These are phyloP conservation scores for Sanghuangporus baumii DNA, from an alignment of 1,284 basidiomycete genomes.

Conservation along the genomic window DNA sequence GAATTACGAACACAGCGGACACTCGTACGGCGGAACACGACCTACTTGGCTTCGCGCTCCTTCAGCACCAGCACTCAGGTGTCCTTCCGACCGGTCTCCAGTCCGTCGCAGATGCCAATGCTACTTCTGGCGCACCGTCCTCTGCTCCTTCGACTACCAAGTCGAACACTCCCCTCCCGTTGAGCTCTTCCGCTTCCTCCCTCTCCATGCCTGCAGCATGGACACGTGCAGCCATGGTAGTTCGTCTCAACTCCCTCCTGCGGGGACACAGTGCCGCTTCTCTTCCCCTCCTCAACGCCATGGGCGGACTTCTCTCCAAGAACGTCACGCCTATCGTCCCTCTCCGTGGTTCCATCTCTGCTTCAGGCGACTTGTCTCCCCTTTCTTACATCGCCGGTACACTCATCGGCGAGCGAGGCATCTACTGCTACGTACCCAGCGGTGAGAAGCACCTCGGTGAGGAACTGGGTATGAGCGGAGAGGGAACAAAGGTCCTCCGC, in stretches of 20 bases:
- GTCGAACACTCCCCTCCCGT: conserved; percentile 42
- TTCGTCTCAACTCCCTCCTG: conserved; percentile 83
- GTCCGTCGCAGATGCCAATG: conserved; percentile 8
- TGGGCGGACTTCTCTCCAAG: conserved; percentile 66
- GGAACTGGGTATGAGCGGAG: background rate
- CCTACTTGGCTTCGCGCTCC: conserved; percentile 66
- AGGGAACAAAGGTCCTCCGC: conserved; percentile 48
- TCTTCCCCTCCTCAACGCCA: conserved; percentile 75
- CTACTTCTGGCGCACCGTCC: conserved; percentile 40
- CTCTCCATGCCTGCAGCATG: conserved; percentile 83
- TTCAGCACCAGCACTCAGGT: conserved; percentile 77
- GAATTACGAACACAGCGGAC: conserved; percentile 37
- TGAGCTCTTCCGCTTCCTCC: conserved; percentile 60
- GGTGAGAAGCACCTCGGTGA: conserved; percentile 37
- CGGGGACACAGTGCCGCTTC: conserved; percentile 87
- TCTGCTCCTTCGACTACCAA: background rate
- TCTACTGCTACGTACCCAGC: conserved; percentile 50
- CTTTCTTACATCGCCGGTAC: conserved; percentile 81
- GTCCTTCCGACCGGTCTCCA: conserved; percentile 48
- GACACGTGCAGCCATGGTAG: conserved; percentile 84
- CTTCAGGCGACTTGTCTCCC: conserved; percentile 77
- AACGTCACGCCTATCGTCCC: conserved; percentile 81
- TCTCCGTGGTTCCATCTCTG: conserved; percentile 78
- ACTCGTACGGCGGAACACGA: conserved; percentile 68
- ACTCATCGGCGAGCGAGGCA: conserved; percentile 74